Conservation (phyloP, 164 flowering plant genomes). For the Tetrastigma voinierianum region DNA sequence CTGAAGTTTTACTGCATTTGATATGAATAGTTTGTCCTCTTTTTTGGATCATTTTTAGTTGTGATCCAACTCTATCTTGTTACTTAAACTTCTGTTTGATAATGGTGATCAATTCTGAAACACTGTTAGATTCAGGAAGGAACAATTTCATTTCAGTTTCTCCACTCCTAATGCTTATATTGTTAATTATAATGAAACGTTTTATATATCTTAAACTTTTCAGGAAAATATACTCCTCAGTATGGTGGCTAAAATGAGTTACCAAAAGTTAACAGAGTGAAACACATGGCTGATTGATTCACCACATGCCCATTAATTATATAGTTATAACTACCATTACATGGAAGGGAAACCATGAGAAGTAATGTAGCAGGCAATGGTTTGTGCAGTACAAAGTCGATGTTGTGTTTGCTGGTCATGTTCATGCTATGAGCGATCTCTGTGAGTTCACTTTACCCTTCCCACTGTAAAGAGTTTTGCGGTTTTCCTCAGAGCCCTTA, state of each 20-base stretch:
- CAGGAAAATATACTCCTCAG: conserved; percentile 68
- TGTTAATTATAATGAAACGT: neutral
- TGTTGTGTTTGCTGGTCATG: conserved; percentile 67
- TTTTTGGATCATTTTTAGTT: too few relatives aligned
- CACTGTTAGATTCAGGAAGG: too few relatives aligned
- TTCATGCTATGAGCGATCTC: conserved; percentile 71
- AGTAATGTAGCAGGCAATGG: conserved; percentile 63
- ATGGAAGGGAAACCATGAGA: conserved; percentile 85
- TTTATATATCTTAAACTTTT: neutral
- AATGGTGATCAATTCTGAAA: too few relatives aligned
- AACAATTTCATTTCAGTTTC: too few relatives aligned
- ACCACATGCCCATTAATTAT: conserved; percentile 61
- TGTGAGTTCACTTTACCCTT: conserved; percentile 29
- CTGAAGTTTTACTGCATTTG: too few relatives aligned
- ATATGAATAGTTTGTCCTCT: too few relatives aligned
- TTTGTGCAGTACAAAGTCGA: conserved; percentile 69
- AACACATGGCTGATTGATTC: conserved; percentile 66
- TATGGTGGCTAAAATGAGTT: conserved; percentile 60
- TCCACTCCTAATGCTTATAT: neutral
- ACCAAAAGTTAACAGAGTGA: conserved; percentile 56
- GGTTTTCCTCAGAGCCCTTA: too few relatives aligned
- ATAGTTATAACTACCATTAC: conserved; percentile 57
- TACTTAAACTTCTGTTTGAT: too few relatives aligned
- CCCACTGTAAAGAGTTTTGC: too few relatives aligned
- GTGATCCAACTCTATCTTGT: too few relatives aligned